These are phyloP conservation scores for Talaromyces proteolyticus DNA, from an alignment of 495 filamentous ascomycete species.

Conservation along the genomic window DNA sequence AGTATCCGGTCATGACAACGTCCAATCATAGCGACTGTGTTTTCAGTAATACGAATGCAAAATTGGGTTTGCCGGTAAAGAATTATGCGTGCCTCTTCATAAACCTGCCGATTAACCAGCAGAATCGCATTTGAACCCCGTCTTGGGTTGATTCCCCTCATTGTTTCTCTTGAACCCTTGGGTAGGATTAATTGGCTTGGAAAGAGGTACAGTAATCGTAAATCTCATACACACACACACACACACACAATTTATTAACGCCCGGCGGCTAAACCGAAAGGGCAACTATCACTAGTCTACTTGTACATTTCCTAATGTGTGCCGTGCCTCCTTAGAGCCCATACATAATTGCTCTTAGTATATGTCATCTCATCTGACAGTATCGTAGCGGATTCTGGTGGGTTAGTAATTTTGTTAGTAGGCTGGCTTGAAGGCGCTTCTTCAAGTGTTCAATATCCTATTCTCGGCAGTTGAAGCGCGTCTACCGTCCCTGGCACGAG, in stretches of 20 bases:
- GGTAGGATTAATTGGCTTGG: too few species aligned
- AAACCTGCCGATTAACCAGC: too few species aligned
- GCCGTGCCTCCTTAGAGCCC: slow-evolving; percentile 18
- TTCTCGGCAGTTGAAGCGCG: slow-evolving; percentile 18
- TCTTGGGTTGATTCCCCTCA: too few species aligned
- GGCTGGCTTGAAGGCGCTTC: slow-evolving; percentile 23
- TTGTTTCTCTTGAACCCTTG: too few species aligned
- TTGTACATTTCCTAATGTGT: slow-evolving; percentile 22
- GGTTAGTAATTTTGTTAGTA: slow-evolving; percentile 23
- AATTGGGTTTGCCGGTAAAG: too few species aligned
- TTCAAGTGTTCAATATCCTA: slow-evolving; percentile 24
- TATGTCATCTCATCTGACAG: slow-evolving; percentile 17
- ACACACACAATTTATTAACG: slow-evolving; percentile 28
- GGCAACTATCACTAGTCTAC: slow-evolving; percentile 25
- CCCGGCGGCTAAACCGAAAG: slow-evolving; percentile 18
- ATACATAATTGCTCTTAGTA: slow-evolving; percentile 7
- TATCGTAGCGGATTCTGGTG: slow-evolving; percentile 17
- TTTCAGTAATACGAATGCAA: too few species aligned
- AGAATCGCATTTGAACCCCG: too few species aligned
- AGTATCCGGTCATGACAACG: too few species aligned
- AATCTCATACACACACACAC: too few species aligned
- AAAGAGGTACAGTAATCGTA: too few species aligned
- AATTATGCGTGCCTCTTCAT: too few species aligned
- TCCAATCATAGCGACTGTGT: too few species aligned
- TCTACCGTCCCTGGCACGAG: slow-evolving; percentile 16